Conservation (phyloP, 2,329 filamentous ascomycete genomes). For the Fusarium sp. region DNA sequence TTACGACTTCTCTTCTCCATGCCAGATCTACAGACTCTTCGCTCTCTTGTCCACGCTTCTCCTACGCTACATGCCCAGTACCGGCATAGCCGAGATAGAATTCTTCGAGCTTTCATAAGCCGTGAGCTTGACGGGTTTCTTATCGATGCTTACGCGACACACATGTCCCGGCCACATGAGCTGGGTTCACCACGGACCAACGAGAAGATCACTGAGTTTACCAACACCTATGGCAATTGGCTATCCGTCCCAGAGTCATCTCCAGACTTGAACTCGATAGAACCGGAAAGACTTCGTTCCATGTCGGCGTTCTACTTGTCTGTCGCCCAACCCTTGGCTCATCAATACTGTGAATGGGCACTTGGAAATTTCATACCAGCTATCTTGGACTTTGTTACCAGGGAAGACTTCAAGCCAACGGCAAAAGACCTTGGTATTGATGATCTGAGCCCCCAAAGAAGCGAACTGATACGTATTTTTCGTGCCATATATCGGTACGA, state of each 20-base stretch:
- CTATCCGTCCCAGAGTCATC: not conserved
- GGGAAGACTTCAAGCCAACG: not conserved
- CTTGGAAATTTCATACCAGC: not conserved
- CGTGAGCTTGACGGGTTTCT: slow-evolving; percentile 33
- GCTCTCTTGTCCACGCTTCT: slow-evolving; percentile 32
- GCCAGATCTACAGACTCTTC: slow-evolving; percentile 21
- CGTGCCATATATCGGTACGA: slow-evolving; percentile 40
- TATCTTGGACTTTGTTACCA: not conserved
- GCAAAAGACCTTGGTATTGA: not conserved
- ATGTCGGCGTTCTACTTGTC: not conserved
- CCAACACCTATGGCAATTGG: slow-evolving; percentile 3
- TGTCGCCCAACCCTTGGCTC: not conserved
- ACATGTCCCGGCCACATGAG: slow-evolving; percentile 25
- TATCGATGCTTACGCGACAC: slow-evolving; percentile 34
- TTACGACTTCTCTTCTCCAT: slow-evolving; percentile 22
- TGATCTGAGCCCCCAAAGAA: not conserved
- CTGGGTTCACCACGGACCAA: slow-evolving; percentile 20
- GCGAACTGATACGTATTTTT: slow-evolving; percentile 35
- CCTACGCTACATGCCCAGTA: slow-evolving; percentile 39
- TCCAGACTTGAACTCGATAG: not conserved
- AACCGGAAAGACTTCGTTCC: not conserved
- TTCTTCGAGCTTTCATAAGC: slow-evolving; percentile 31
- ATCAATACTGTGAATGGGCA: not conserved
- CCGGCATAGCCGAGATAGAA: slow-evolving; percentile 22
- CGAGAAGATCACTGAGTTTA: slow-evolving; percentile 10